A percentile compares a stretch with the other conserved stretches of the same genome.
Evolutionary conservation across 352 stramenopile species (phyloP).

Genomic region (Blastocystis sp.): DNA sequence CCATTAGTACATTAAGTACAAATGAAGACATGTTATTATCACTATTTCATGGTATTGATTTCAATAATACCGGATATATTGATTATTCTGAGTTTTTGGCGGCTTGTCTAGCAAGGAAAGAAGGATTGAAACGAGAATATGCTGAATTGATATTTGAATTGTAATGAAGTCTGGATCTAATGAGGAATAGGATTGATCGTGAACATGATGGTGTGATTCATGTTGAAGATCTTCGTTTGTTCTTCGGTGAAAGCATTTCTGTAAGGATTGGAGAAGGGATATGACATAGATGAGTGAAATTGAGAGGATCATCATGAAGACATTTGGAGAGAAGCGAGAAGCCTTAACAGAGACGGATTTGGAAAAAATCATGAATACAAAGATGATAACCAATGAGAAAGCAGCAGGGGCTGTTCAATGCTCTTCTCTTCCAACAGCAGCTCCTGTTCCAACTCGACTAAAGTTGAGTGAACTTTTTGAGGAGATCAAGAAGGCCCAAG

Average conservation of each 20-base stretch:
- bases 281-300: constrained; percentile 13
- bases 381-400: constrained; percentile 50
- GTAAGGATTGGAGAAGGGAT: background rate
- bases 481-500: background rate
- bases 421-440: background rate
- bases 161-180: background rate
- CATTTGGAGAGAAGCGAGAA: constrained; percentile 21
- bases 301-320: background rate
- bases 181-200: constrained; percentile 9
- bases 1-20: background rate
- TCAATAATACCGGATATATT: constrained; percentile 43
- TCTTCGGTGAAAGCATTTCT: constrained; percentile 50
- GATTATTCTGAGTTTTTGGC: constrained; percentile 55
- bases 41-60: constrained; percentile 43
- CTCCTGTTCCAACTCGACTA: background rate
- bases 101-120: constrained; percentile 51
- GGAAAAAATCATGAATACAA: constrained; percentile 60
- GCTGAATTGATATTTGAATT: constrained; percentile 47
- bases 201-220: constrained; percentile 10
- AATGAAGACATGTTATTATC: background rate
- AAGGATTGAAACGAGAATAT: constrained; percentile 50
- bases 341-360: constrained; percentile 5
- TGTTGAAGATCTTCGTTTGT: constrained; percentile 16
- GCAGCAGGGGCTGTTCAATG: background rate
- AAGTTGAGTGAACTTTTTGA: background rate